phyloP scores from a whole-genome alignment of 768 basidiomycete genomes.

The Dentipellis sp. region DNA sequence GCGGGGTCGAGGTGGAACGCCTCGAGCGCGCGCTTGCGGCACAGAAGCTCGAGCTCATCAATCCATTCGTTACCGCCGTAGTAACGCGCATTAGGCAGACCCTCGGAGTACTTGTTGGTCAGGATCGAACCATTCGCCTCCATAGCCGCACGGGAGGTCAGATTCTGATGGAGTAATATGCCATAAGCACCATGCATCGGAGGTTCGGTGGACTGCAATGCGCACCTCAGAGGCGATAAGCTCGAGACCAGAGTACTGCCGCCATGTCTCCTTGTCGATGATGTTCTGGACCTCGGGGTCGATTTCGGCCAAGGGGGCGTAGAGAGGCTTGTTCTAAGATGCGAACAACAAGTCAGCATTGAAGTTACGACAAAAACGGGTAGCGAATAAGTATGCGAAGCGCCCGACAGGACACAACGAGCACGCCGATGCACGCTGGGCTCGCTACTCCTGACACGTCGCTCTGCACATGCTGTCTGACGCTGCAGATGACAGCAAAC shows the following conservation, averaged over 20 bases:
- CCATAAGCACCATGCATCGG: background rate
- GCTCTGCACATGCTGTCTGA: background rate
- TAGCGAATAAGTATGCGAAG: background rate
- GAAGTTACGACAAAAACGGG: background rate
- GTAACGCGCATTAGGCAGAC: conserved; percentile 94
- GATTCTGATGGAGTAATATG: conserved; percentile 48
- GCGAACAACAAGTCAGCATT: background rate
- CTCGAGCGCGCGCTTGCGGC: conserved; percentile 90
- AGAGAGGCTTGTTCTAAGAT: conserved; percentile 81
- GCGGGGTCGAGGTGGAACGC: conserved; percentile 92
- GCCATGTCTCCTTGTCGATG: conserved; percentile 98
- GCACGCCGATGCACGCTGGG: background rate
- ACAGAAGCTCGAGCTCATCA: conserved; percentile 91
- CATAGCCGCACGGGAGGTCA: conserved; percentile 93
- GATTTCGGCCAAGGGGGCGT: conserved; percentile 78
- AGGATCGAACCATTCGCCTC: conserved; percentile 98
- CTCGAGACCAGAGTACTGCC: conserved; percentile 95
- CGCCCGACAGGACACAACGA: background rate
- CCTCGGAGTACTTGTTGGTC: conserved; percentile 99
- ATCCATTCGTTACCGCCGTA: conserved; percentile 98
- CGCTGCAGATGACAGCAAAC: background rate
- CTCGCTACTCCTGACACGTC: background rate
- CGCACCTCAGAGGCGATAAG: conserved; percentile 96
- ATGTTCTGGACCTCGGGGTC: conserved; percentile 96
- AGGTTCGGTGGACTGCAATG: background rate